Evolutionary conservation across 2,329 filamentous ascomycete genomes (phyloP), one percentile per base, ranked within the genome.

Genomic region (Talaromyces sp.): DNA sequence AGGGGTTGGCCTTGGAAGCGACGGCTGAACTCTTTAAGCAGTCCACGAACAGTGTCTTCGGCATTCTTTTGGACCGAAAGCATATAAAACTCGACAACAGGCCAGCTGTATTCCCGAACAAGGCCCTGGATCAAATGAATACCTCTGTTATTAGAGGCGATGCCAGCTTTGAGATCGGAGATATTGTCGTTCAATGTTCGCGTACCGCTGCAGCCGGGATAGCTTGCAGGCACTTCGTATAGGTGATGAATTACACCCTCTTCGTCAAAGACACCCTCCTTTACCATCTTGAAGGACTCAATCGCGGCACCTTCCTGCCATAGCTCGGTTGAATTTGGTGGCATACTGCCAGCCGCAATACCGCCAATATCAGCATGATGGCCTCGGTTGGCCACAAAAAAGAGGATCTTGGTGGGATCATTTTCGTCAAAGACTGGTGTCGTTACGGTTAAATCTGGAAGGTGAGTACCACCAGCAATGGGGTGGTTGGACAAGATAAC

Each of bases 311-410:
- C 79, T 64, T 81, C 79, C 63, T 81, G 75, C 71, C 75, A 80
- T 1, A 81, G 66, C 54, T 78, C 76, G 0, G 74, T 78, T 3
- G 76, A 79, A 27, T 78, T 78, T 1, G 79, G 77, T 85, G 91
- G 91, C 91, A 95, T 95, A 1, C 87, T 90, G 0, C 90, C 90
- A 0, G 90, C 89, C 0, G 91, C 80, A 51, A 93, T 92, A 9
- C 91, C 91, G 11, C 91, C 91, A 64, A 95, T 93, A 68, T 95
- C 90, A 10, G 90, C 90, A 67, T 93, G 90, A 70, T 95, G 90
- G 0, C 90, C 90, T 41, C 90, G 83, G 4, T 88, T 91, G 0
- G 90, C 90, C 1, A 91, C 89, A 64, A 92, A 93, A 74, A 93
- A 93, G 58, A 93, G 82, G 62, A 93, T 92, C 17, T 88, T 84